Evolutionary conservation across 495 filamentous ascomycete species (phyloP).

Genomic region (Talaromyces borbonicus): DNA sequence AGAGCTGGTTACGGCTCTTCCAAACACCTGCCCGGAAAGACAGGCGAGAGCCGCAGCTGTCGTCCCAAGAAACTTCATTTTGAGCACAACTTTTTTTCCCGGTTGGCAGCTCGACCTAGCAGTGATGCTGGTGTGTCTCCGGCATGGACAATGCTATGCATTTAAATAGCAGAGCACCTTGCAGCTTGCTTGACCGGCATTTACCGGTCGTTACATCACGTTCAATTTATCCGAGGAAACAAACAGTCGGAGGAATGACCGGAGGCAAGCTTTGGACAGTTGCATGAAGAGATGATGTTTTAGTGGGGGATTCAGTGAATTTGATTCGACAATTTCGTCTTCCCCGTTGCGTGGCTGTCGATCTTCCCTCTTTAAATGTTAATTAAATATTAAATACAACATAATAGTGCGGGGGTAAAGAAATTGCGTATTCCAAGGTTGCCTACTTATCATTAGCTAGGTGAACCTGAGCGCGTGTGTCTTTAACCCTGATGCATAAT

Average conservation of each 20-base stretch:
- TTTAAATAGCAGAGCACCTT: background rate
- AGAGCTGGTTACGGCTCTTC: constrained; percentile 27
- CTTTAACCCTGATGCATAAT: too few relatives aligned
- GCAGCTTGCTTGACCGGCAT: background rate
- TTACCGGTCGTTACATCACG: background rate
- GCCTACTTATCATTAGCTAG: too few relatives aligned
- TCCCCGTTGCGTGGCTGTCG: too few relatives aligned
- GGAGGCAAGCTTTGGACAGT: too few relatives aligned
- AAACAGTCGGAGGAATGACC: background rate
- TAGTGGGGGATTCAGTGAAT: too few relatives aligned
- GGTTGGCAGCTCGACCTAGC: background rate
- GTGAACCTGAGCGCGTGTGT: too few relatives aligned
- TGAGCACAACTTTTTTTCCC: background rate
- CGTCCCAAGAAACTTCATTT: constrained; percentile 1
- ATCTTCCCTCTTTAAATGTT: too few relatives aligned
- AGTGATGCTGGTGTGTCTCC: background rate
- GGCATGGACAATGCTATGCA: background rate
- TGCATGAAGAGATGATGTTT: constrained; percentile 2
- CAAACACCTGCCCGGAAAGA: constrained; percentile 28
- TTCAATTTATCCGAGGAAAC: background rate
- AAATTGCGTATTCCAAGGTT: too few relatives aligned
- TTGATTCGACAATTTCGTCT: too few relatives aligned
- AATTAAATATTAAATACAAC: too few relatives aligned
- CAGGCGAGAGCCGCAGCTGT: constrained; percentile 14
- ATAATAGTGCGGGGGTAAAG: too few relatives aligned